phyloP scores from a whole-genome alignment of 306 rosid genomes.

The Gillenia trifoliata region DNA sequence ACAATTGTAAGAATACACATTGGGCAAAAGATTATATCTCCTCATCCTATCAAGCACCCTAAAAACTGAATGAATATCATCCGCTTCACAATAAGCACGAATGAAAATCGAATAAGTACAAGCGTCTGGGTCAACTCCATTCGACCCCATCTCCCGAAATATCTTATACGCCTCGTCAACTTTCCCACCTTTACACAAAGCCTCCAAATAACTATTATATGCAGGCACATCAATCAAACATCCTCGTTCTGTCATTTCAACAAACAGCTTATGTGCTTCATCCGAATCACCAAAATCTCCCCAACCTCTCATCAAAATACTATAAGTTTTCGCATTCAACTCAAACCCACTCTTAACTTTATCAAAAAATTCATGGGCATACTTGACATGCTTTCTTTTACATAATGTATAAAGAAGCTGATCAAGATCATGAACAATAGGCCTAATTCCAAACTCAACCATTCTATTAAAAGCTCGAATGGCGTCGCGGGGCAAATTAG shows the following conservation, averaged over 20 bases:
- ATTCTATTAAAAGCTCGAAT: conserved; percentile 68
- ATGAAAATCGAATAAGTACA: conserved; percentile 68
- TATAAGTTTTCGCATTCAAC: conserved; percentile 48
- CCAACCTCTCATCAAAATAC: conserved; percentile 83
- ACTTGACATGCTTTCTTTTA: conserved; percentile 60
- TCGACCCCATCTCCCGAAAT: conserved; percentile 45
- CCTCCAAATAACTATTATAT: conserved; percentile 57
- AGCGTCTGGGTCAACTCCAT: conserved; percentile 60
- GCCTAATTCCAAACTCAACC: conserved; percentile 69
- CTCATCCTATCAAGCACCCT: conserved; percentile 68
- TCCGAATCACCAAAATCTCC: conserved; percentile 54
- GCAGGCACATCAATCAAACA: conserved; percentile 66
- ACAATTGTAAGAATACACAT: conserved; percentile 70
- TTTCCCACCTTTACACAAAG: conserved; percentile 65
- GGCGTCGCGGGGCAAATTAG: conserved; percentile 73
- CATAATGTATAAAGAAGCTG: conserved; percentile 58
- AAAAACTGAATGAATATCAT: conserved; percentile 65
- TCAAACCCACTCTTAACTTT: conserved; percentile 46
- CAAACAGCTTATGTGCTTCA: conserved; percentile 62
- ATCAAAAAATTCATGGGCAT: conserved; percentile 71
- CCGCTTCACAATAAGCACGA: conserved; percentile 50
- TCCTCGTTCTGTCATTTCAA: conserved; percentile 61
- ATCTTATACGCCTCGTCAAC: conserved; percentile 56
- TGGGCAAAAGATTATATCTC: conserved; percentile 50
- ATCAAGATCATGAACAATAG: conserved; percentile 58